Percentiles rank a stretch among this genome's conserved stretches.
Conservation (phyloP, 768 basidiomycete species). For the Crepidotus variabilis region DNA sequence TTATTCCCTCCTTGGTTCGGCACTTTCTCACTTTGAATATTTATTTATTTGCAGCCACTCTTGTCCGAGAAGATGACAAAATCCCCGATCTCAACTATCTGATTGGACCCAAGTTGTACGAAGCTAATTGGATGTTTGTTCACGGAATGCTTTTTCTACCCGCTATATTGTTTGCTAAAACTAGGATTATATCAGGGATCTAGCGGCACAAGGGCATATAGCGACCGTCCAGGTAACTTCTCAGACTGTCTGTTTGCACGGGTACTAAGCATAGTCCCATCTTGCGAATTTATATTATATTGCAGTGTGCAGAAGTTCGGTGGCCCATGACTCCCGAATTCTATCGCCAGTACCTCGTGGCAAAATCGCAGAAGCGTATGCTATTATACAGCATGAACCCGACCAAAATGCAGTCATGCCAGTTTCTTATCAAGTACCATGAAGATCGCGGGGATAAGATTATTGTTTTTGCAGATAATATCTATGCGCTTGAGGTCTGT, state of each 20-base stretch:
- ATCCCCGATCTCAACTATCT: constrained; percentile 98
- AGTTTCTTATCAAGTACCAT: constrained; percentile 97
- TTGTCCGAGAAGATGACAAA: constrained; percentile 98
- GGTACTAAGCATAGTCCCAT: too few species aligned
- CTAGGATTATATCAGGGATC: constrained; percentile 59
- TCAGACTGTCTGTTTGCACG: not conserved
- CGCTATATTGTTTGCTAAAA: constrained; percentile 10
- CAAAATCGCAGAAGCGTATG: constrained; percentile 91
- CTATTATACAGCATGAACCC: constrained; percentile 99
- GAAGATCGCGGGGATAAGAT: constrained; percentile 98
- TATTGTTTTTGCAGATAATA: constrained; percentile 99
- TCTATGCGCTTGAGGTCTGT: constrained; percentile 88
- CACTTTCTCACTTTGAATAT: too few species aligned
- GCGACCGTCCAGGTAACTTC: constrained; percentile 91
- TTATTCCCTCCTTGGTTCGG: not conserved
- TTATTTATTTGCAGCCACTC: constrained; percentile 70
- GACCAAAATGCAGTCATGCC: constrained; percentile 98
- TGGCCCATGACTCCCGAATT: constrained; percentile 99
- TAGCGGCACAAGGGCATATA: constrained; percentile 98
- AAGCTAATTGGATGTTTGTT: constrained; percentile 96
- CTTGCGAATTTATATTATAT: too few species aligned
- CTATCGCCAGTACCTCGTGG: constrained; percentile 93
- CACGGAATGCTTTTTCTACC: not conserved
- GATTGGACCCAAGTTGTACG: constrained; percentile 99
- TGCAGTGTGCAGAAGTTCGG: constrained; percentile 98